Base-by-base conservation (phyloP, 805 yeast genomes). In the Candida railenensis region DNA sequence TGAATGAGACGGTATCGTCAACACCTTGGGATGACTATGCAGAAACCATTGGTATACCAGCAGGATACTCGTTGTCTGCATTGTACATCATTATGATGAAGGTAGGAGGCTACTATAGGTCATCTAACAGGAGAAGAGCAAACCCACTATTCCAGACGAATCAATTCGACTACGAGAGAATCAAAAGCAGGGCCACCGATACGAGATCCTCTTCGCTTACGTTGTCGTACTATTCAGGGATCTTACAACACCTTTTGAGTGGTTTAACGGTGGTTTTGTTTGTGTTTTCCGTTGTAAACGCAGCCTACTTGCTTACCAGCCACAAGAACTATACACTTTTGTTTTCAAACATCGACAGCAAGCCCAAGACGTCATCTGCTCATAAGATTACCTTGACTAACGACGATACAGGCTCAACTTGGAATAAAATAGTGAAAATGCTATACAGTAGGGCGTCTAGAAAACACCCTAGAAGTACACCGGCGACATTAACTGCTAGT, bases 11-110 rank as follows among this genome's bases (percentile, higher is more conserved):
- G n/a, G 49, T 64, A 19, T 50, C 65, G 16, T 66, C 74, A 3
- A 68, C 73, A 14, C 76, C 71, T 28, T 72, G 76, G 77, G 76
- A 73, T 48, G 65, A 62, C 34, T 65, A 67, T 46, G 50, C 62
- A 21, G 52, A 56, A 3, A 51, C 65, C 2, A 43, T 64, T 2
- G 67, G 71, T 3, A 46, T 69, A n/a, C 69, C 71, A 1, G 37
- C 22, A 15, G 73, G 73, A 2, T 47, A 56, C 4, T 33, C 48
- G 8, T 48, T 63, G n/a, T 47, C 62, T 4, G 39, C 52, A 3
- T 22, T 54, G 2, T 59, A 53, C 25, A 42, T 62, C 14, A 40
- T 37, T 49, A 15, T 37, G n/a, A 42, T 58, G 36, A 58, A 62
- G 44, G 53, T 56, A 8, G 34, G 63, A 28, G 45, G 49, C 41